These are phyloP conservation scores for Talaromyces funiculosus DNA, from an alignment of 2,329 filamentous ascomycete species.

Conservation along the genomic window DNA sequence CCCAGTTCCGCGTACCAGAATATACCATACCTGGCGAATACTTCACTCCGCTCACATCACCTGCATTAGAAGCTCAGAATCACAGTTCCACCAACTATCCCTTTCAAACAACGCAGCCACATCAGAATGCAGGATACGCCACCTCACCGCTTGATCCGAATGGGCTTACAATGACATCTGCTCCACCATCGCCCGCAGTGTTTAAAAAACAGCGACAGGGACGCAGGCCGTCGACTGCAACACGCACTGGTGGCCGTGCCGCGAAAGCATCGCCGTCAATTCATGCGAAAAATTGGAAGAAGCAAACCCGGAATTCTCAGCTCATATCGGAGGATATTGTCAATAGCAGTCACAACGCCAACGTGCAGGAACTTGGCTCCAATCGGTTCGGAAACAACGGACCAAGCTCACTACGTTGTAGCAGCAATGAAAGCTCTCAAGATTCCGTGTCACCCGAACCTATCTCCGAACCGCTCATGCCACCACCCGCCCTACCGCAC, in stretches of 20 bases:
- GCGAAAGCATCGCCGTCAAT: conserved; percentile 42
- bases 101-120: conserved; percentile 31
- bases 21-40: conserved; percentile 46
- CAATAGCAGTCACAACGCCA: conserved; percentile 19
- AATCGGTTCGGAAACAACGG: conserved; percentile 23
- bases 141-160: conserved; percentile 37
- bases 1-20: conserved; percentile 43
- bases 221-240: conserved; percentile 32
- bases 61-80: conserved; percentile 45
- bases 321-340: conserved; percentile 31
- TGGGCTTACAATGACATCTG: conserved; percentile 25
- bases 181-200: conserved; percentile 30
- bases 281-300: conserved; percentile 35
- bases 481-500: conserved; percentile 43
- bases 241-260: conserved; percentile 30
- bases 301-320: conserved; percentile 25
- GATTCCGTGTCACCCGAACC: conserved; percentile 47
- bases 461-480: conserved; percentile 47
- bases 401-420: conserved; percentile 27
- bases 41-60: conserved; percentile 47
- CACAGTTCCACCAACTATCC: conserved; percentile 31
- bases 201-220: conserved; percentile 35
- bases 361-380: conserved; percentile 31
- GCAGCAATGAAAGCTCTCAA: conserved; percentile 42
- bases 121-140: conserved; percentile 35